Conservation (phyloP, 306 rosid species). For the Prosopis cineraria region DNA sequence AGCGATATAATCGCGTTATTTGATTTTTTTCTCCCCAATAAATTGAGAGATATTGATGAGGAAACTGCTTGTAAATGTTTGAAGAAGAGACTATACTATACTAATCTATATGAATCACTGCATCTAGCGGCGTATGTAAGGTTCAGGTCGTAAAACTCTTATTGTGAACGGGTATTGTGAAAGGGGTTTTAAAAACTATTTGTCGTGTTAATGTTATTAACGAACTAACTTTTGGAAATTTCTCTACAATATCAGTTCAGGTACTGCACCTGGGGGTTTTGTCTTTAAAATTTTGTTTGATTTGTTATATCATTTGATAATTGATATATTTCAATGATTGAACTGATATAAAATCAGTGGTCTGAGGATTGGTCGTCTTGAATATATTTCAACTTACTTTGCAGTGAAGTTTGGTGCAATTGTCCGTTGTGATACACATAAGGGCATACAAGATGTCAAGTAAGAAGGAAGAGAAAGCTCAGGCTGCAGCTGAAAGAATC, state of each 20-base stretch:
- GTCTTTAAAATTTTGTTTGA: not conserved
- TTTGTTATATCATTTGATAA: not conserved
- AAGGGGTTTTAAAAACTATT: not conserved
- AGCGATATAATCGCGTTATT: not conserved
- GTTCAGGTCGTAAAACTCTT: not conserved
- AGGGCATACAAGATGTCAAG: slow-evolving; percentile 66
- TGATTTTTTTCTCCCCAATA: not conserved
- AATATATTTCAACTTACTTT: not conserved
- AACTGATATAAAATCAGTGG: slow-evolving; percentile 21
- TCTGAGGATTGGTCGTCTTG: not conserved
- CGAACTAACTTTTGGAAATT: not conserved
- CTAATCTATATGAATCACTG: not conserved
- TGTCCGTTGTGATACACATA: not conserved
- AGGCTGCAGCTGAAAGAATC: slow-evolving; percentile 94
- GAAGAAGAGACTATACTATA: not conserved
- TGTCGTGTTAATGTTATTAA: not conserved
- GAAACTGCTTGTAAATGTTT: not conserved
- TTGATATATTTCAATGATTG: not conserved
- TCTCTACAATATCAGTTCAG: not conserved
- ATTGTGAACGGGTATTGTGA: not conserved
- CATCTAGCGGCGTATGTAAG: not conserved
- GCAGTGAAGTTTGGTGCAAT: not conserved
- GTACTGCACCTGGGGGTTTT: not conserved
- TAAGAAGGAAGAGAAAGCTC: slow-evolving; percentile 95
- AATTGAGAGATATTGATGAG: not conserved